Percentiles rank a stretch among this genome's conserved stretches.
phyloP scores from a whole-genome alignment of 2,329 filamentous ascomycete species.

The Scytalidium lignicola region DNA sequence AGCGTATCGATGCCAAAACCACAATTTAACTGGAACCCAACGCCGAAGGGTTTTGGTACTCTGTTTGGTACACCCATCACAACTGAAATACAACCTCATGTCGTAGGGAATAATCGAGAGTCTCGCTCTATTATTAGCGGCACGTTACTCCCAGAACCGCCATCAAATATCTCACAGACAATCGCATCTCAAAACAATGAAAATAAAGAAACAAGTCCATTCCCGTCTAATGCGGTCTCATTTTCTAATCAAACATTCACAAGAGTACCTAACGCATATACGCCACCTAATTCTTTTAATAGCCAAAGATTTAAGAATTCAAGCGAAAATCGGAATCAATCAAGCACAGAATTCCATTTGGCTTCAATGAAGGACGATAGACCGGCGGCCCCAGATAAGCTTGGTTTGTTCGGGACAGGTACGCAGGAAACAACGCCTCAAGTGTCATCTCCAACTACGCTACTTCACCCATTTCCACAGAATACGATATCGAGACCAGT shows the following conservation, averaged over 20 bases:
- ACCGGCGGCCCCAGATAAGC: no score
- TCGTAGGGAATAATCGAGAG: not conserved
- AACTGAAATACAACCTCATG: not conserved
- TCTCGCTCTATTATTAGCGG: not conserved
- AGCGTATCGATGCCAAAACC: slow-evolving; percentile 6
- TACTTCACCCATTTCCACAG: not conserved
- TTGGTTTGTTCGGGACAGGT: not conserved
- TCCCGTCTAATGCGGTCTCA: no score
- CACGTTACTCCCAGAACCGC: not conserved
- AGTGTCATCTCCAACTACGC: not conserved
- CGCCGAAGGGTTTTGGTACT: slow-evolving; percentile 3
- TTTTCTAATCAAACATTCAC: no score
- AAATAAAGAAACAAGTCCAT: not conserved
- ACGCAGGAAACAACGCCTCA: not conserved
- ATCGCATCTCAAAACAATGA: not conserved
- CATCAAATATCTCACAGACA: not conserved
- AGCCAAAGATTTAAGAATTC: no score
- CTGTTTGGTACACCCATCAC: not conserved
- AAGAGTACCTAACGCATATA: no score
- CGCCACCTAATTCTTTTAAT: no score
- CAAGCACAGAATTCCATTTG: no score
- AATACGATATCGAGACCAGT: not conserved
- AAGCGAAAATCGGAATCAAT: no score
- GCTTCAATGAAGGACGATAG: no score
- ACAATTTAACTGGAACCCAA: slow-evolving; percentile 11